Percentiles rank a stretch among this genome's conserved stretches.
Conservation (phyloP, 352 stramenopile species). For the Globisporangium spinosum region DNA sequence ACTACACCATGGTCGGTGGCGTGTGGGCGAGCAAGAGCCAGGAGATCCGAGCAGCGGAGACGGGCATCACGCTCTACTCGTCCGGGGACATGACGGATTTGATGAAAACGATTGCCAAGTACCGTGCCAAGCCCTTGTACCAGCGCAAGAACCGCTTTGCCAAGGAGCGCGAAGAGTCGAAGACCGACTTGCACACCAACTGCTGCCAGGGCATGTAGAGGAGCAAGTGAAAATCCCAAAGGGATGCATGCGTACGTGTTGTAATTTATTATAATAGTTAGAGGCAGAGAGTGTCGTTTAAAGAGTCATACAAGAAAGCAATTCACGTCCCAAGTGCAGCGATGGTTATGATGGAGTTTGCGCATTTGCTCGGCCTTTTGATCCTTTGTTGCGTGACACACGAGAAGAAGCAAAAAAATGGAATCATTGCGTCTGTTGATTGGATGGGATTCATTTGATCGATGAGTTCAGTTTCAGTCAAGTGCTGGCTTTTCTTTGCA, state of each 20-base stretch:
- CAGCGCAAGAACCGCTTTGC: constrained; percentile 25
- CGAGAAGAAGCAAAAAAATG: neutral
- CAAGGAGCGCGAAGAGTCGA: neutral
- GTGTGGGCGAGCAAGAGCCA: constrained; percentile 21
- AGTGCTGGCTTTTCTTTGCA: neutral
- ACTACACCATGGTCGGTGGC: constrained; percentile 17
- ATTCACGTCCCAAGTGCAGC: neutral
- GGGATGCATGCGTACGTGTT: neutral
- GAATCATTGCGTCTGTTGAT: neutral
- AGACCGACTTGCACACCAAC: neutral
- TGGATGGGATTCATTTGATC: neutral
- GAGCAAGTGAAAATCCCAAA: neutral
- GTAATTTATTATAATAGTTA: constrained; percentile 6
- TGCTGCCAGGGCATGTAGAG: constrained; percentile 1
- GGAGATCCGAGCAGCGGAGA: constrained; percentile 14
- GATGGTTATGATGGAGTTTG: neutral
- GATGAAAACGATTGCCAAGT: constrained; percentile 22
- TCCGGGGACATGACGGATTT: constrained; percentile 27
- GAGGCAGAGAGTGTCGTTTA: neutral
- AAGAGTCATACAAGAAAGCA: neutral
- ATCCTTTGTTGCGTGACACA: neutral
- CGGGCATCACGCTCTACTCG: constrained; percentile 29
- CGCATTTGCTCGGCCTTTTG: neutral
- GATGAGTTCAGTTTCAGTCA: constrained; percentile 9
- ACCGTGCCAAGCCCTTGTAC: constrained; percentile 20